Conservation (phyloP, 2,329 filamentous ascomycete species). For the Ophiostoma angusticollis region DNA sequence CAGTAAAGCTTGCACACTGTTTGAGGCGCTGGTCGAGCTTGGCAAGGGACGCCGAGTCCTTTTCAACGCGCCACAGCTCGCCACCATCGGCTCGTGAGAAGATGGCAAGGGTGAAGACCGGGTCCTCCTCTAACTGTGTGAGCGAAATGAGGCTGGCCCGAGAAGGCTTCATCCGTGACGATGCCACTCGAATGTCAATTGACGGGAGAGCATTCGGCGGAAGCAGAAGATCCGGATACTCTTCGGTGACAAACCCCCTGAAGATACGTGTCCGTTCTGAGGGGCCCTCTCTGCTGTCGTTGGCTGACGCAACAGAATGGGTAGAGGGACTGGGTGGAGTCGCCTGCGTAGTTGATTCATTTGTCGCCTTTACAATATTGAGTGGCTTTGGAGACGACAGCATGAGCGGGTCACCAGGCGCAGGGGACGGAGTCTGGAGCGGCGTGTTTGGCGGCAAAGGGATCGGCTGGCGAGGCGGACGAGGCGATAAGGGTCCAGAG, state of each 20-base stretch:
- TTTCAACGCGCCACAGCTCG: slow-evolving; percentile 91
- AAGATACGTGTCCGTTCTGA: slow-evolving; percentile 44
- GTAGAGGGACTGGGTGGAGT: slow-evolving; percentile 15
- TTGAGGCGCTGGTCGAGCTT: slow-evolving; percentile 73
- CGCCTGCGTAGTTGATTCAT: slow-evolving; percentile 14
- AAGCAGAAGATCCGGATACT: slow-evolving; percentile 74
- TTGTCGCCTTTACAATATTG: slow-evolving; percentile 25
- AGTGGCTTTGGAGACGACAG: slow-evolving; percentile 30
- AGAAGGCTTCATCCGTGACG: slow-evolving; percentile 88
- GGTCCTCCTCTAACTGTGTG: slow-evolving; percentile 75
- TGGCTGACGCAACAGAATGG: too few relatives aligned
- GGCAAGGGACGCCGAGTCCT: slow-evolving; percentile 70
- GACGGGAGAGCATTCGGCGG: slow-evolving; percentile 80
- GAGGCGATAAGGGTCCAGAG: slow-evolving; percentile 44
- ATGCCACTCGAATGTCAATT: slow-evolving; percentile 76
- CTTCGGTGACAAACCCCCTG: slow-evolving; percentile 67
- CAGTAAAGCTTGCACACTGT: slow-evolving; percentile 56
- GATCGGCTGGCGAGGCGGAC: slow-evolving; percentile 60
- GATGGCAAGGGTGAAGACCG: slow-evolving; percentile 83
- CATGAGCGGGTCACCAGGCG: slow-evolving; percentile 19
- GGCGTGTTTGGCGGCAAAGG: slow-evolving; percentile 60
- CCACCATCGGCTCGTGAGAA: slow-evolving; percentile 61
- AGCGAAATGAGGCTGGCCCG: slow-evolving; percentile 70
- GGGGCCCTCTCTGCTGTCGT: slow-evolving; percentile 25
- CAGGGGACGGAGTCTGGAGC: slow-evolving; percentile 44